Percentiles rank a stretch among this genome's conserved stretches.
Evolutionary conservation across 257 asterid species (phyloP).

Genomic region (Ligustrum vulgare): DNA sequence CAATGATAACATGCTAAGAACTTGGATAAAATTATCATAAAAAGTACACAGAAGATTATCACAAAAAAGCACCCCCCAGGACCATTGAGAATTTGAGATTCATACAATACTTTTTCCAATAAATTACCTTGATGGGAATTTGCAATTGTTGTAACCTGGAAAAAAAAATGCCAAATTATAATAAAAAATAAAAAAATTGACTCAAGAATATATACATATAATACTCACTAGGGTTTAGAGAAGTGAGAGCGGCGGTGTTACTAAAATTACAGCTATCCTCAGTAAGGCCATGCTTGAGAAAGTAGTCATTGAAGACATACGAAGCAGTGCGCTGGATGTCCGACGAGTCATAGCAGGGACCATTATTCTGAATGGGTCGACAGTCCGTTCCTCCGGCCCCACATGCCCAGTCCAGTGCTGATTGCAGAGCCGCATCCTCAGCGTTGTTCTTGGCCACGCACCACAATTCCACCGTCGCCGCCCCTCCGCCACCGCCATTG

Average conservation of each 20-base stretch:
- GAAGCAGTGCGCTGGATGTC: constrained; percentile 78
- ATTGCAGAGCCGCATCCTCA: constrained; percentile 67
- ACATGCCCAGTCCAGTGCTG: constrained; percentile 88
- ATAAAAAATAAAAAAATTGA: not conserved
- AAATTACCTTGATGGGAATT: constrained; percentile 71
- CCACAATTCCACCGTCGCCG: constrained; percentile 60
- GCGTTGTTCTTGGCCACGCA: constrained; percentile 97
- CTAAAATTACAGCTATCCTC: constrained; percentile 64
- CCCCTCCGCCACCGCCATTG: constrained; percentile 35
- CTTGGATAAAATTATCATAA: not conserved
- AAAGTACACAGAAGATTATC: not conserved
- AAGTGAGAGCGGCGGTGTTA: constrained; percentile 71
- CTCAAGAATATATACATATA: not conserved
- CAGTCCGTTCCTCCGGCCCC: constrained; percentile 83
- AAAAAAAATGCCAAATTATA: not conserved
- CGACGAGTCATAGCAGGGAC: constrained; percentile 74
- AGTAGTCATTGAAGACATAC: constrained; percentile 81
- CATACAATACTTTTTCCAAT: not conserved
- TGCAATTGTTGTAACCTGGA: constrained; percentile 69
- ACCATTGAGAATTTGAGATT: constrained; percentile 4
- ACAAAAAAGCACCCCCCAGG: constrained; percentile 7
- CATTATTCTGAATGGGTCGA: constrained; percentile 66
- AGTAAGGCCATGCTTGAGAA: constrained; percentile 46
- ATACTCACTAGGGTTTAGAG: constrained; percentile 76
- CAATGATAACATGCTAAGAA: not conserved